Base-by-base conservation (phyloP, 225 moss, liverwort and hornwort species). In the Pleurozium schreberi region DNA sequence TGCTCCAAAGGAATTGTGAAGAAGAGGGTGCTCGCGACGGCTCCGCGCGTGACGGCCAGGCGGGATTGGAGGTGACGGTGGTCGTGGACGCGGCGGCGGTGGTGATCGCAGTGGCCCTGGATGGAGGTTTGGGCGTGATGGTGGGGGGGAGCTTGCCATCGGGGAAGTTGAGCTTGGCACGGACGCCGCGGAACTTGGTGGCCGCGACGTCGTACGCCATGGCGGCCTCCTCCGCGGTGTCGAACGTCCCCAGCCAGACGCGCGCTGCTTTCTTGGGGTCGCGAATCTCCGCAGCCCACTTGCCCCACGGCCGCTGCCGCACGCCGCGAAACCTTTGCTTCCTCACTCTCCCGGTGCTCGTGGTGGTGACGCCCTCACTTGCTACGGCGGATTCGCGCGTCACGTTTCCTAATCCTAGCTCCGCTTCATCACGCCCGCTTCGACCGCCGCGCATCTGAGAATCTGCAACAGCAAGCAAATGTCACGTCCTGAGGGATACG, bases 231-330 rank as follows among this genome's bases (percentile, higher is more conserved):
- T 98, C 98, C 14, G 98, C 96, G 13, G 98, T 98, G 86, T 98
- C 98, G 86, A 97, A 98, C 0, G 98, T 98, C 61, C 98, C 98
- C 40, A 98, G 75, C 98, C 98, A 98, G 26, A 97, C 97, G 83
- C 98, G 93, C 45, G 98, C 97, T 50, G 98, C 98, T 79, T 98
- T 98, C 87, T 97, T 96, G 13, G 98, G 98, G 86, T 98, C 98
- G 14, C 98, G 97, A 76, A 98, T 98, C 86, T 98, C 98, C 22
- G 98, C 98, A 15, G 98, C 98, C 98, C 98, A 98, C 81, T 98
- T 98, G 6, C 98, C 98, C 98, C 98, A 98, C 2, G 98, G 98
- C 64, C 98, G 90, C 91, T 98, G 98, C 80, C 98, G 92, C 84
- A 98, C 98, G 53, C 98, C 98, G 43, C 98, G 92, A 80, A 84